A percentile compares a stretch with the other conserved stretches of the same genome.
Evolutionary conservation across 306 rosid species (phyloP).

Genomic region (Inga leiocalycina): DNA sequence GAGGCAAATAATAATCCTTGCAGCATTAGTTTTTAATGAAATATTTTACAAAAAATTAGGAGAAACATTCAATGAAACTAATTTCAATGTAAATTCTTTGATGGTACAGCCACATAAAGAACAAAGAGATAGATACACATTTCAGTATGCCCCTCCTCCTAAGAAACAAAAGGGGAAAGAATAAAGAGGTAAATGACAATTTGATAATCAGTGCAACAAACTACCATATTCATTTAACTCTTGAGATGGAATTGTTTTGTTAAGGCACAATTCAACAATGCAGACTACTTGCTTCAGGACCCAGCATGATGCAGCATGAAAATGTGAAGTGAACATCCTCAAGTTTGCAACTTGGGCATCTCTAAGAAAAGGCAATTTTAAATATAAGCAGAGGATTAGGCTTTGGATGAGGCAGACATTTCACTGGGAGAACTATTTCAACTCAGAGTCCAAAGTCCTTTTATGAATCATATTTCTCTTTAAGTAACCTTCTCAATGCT

Average conservation of each 20-base stretch:
- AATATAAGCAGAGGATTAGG: background rate
- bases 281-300: background rate
- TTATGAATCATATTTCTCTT: background rate
- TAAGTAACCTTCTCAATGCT: background rate
- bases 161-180: background rate
- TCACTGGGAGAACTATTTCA: background rate
- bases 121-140: background rate
- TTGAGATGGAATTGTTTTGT: background rate
- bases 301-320: background rate
- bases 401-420: background rate
- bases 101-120: background rate
- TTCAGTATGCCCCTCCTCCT: background rate
- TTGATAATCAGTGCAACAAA: background rate
- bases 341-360: background rate
- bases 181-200: background rate
- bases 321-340: background rate
- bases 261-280: background rate
- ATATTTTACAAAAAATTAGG: background rate
- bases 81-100: background rate
- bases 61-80: background rate
- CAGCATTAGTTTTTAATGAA: background rate
- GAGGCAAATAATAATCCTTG: background rate
- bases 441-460: background rate
- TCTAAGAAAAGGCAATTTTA: background rate
- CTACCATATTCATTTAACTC: background rate